These are phyloP conservation scores for Flagelloscypha sp. DNA, from an alignment of 768 basidiomycete species.

Conservation along the genomic window DNA sequence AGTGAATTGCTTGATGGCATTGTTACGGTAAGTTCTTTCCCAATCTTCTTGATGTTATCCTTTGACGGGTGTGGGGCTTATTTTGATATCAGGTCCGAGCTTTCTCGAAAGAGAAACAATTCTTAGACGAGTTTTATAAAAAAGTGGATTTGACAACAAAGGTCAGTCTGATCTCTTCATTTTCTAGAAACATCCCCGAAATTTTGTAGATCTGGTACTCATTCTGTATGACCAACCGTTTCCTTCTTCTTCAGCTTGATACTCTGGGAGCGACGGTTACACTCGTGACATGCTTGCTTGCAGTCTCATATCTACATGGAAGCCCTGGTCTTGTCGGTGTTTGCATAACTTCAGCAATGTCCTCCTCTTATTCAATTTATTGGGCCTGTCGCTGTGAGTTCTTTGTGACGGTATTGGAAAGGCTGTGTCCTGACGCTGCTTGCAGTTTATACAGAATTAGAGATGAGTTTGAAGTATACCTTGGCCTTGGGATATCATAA, in stretches of 20 bases:
- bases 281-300: constrained; percentile 67
- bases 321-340: constrained; percentile 57
- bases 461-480: constrained; percentile 67
- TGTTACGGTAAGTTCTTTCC: too few relatives aligned
- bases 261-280: constrained; percentile 63
- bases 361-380: too few relatives aligned
- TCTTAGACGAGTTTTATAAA: constrained; percentile 66
- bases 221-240: constrained; percentile 87
- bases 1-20: constrained; percentile 83
- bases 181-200: constrained; percentile 1
- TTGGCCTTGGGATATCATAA: too few relatives aligned
- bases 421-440: too few relatives aligned
- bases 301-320: constrained; percentile 50
- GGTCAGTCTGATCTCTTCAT: too few relatives aligned
- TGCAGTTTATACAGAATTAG: constrained; percentile 53
- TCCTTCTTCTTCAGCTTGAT: constrained; percentile 82
- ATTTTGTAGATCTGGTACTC: constrained; percentile 67
- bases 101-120: constrained; percentile 73
- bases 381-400: too few relatives aligned
- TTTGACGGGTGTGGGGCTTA: too few relatives aligned
- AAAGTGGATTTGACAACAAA: constrained; percentile 76
- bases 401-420: too few relatives aligned
- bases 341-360: constrained; percentile 75
- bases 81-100: too few relatives aligned
- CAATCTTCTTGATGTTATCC: too few relatives aligned